These are phyloP conservation scores for Trichoderma orchidacearum DNA, from an alignment of 495 filamentous ascomycete species.

Conservation along the genomic window DNA sequence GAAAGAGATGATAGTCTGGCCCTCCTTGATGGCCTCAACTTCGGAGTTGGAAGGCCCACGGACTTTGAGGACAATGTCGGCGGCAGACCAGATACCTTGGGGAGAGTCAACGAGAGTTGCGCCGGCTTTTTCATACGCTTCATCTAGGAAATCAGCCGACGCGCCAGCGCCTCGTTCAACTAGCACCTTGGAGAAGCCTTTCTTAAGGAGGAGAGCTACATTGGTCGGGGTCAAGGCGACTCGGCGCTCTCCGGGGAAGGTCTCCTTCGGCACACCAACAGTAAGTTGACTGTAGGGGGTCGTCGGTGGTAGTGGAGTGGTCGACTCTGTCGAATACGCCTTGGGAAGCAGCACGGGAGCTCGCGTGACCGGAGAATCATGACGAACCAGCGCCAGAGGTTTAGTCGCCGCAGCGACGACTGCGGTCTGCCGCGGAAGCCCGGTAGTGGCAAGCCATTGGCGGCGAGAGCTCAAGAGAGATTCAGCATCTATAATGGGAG, in stretches of 20 bases:
- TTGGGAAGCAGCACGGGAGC: constrained; percentile 1
- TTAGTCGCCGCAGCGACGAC: constrained; percentile 5
- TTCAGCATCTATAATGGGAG: neutral
- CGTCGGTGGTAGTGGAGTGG: constrained; percentile 28
- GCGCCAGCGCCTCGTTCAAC: constrained; percentile 65
- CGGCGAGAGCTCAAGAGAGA: constrained; percentile 9
- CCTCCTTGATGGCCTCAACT: constrained; percentile 43
- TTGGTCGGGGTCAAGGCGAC: constrained; percentile 73
- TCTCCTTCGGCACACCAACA: constrained; percentile 60
- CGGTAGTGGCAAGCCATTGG: constrained; percentile 17
- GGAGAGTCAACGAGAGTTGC: constrained; percentile 50
- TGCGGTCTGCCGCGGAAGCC: constrained; percentile 2
- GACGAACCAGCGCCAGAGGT: constrained; percentile 16
- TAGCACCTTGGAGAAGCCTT: constrained; percentile 59
- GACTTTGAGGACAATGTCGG: constrained; percentile 69
- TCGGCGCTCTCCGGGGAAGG: constrained; percentile 55
- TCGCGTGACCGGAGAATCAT: constrained; percentile 16
- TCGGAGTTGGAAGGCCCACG: constrained; percentile 54
- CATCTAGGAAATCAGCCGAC: constrained; percentile 56
- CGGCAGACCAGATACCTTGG: constrained; percentile 46
- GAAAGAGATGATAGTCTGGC: constrained; percentile 59
- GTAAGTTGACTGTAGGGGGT: constrained; percentile 54
- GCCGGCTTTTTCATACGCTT: constrained; percentile 57
- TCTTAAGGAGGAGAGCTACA: constrained; percentile 61
- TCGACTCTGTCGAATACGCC: constrained; percentile 19